Evolutionary conservation across 108 stramenopile genomes (phyloP).

Genomic region (Craspedostauros australis): DNA sequence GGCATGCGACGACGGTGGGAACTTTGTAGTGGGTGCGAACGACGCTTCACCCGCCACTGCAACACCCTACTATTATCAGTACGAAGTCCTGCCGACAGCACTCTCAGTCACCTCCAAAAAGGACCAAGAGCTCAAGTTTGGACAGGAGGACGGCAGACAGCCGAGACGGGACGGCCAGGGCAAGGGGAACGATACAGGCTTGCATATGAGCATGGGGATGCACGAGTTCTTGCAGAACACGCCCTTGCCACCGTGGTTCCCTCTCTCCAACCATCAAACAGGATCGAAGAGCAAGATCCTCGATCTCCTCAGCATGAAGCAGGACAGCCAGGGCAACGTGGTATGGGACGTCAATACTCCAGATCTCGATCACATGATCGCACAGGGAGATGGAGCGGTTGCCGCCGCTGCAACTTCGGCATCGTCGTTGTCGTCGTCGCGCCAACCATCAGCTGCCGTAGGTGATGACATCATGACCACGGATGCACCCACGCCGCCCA

Average conservation of each 20-base stretch:
- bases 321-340: slow-evolving; percentile 29
- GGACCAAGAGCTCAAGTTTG: too few relatives aligned
- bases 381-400: neutral
- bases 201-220: slow-evolving; percentile 39
- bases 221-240: slow-evolving; percentile 40
- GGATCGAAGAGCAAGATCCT: slow-evolving; percentile 26
- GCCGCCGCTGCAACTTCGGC: too few relatives aligned
- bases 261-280: slow-evolving; percentile 29
- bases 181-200: slow-evolving; percentile 6
- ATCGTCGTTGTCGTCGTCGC: too few relatives aligned
- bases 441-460: too few relatives aligned
- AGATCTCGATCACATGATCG: neutral
- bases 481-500: neutral
- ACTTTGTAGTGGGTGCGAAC: slow-evolving; percentile 21
- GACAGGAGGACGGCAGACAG: slow-evolving; percentile 1
- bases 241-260: slow-evolving; percentile 44
- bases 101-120: too few relatives aligned
- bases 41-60: too few relatives aligned
- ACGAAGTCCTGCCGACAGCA: slow-evolving; percentile 23
- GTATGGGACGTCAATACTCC: slow-evolving; percentile 15
- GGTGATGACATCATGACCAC: too few relatives aligned
- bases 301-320: slow-evolving; percentile 37
- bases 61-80: slow-evolving; percentile 37
- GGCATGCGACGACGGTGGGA: slow-evolving; percentile 42
- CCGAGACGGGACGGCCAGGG: neutral